Evolutionary conservation across 2,329 filamentous ascomycete genomes (phyloP).

Genomic region (Cladobotryum protrusum): DNA sequence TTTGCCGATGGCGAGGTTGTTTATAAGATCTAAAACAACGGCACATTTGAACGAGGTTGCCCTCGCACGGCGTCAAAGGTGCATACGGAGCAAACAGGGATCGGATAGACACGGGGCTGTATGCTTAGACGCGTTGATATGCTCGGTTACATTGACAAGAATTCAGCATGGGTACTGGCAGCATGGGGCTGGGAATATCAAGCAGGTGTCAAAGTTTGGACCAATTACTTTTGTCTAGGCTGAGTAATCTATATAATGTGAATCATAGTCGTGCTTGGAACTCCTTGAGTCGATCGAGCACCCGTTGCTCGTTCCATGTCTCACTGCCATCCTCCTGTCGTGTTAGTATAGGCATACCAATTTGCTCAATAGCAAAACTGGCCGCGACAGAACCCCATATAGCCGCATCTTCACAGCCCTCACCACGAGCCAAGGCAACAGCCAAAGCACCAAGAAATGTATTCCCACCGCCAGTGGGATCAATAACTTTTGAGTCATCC

Average conservation of each 20-base stretch:
- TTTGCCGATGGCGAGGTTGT: conserved; percentile 58
- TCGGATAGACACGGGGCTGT: neutral
- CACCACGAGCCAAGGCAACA: conserved; percentile 53
- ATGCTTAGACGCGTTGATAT: too few species aligned
- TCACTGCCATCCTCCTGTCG: conserved; percentile 41
- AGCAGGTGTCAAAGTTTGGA: neutral
- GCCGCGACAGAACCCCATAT: conserved; percentile 76
- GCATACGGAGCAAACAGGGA: neutral
- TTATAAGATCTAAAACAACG: conserved; percentile 55
- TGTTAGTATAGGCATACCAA: conserved; percentile 65
- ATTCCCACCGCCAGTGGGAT: conserved; percentile 92
- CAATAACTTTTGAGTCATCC: conserved; percentile 55
- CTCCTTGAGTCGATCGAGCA: conserved; percentile 46
- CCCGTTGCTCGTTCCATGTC: conserved; percentile 55
- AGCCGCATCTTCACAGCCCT: conserved; percentile 61
- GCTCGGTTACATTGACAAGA: too few species aligned
- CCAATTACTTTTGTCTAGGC: neutral
- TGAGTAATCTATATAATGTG: conserved; percentile 3
- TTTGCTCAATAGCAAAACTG: conserved; percentile 91
- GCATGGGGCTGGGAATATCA: too few species aligned
- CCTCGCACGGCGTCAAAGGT: neutral
- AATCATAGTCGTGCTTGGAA: conserved; percentile 39
- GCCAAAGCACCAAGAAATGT: conserved; percentile 66
- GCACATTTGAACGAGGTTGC: neutral
- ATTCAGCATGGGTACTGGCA: too few species aligned